Percentiles rank a stretch among this genome's conserved stretches.
Evolutionary conservation across 176 grass and related monocot genomes (phyloP).

Genomic region (Thinopyrum elongatum): DNA sequence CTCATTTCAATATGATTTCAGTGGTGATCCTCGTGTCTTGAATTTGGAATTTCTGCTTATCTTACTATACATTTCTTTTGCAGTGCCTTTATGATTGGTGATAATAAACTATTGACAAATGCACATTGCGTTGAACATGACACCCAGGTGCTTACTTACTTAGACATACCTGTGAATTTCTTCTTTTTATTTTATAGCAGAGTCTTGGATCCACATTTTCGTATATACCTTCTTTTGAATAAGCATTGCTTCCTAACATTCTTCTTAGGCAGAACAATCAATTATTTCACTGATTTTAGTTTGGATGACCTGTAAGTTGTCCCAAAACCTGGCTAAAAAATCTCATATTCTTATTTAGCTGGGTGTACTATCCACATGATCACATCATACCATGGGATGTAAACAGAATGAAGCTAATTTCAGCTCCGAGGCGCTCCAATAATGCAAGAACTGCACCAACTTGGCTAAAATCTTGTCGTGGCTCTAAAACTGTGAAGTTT

Average conservation of each 20-base stretch:
- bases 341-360: not conserved
- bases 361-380: constrained; percentile 9
- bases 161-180: not conserved
- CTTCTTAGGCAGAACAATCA: not conserved
- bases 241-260: not conserved
- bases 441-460: not conserved
- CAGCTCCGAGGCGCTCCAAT: not conserved
- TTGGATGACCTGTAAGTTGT: not conserved
- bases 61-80: constrained; percentile 23
- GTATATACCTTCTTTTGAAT: not conserved
- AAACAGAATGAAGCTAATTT: constrained; percentile 4
- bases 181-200: not conserved
- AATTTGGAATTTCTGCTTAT: constrained; percentile 16
- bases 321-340: not conserved
- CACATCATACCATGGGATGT: not conserved
- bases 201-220: not conserved
- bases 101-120: constrained; percentile 94
- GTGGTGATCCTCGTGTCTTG: not conserved
- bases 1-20: not conserved
- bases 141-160: constrained; percentile 63
- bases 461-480: not conserved
- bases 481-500: not conserved
- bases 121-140: constrained; percentile 93
- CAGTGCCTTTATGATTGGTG: constrained; percentile 99
- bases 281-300: constrained; percentile 5